phyloP scores from a whole-genome alignment of 495 filamentous ascomycete genomes.

The Polyplosphaeria fusca region DNA sequence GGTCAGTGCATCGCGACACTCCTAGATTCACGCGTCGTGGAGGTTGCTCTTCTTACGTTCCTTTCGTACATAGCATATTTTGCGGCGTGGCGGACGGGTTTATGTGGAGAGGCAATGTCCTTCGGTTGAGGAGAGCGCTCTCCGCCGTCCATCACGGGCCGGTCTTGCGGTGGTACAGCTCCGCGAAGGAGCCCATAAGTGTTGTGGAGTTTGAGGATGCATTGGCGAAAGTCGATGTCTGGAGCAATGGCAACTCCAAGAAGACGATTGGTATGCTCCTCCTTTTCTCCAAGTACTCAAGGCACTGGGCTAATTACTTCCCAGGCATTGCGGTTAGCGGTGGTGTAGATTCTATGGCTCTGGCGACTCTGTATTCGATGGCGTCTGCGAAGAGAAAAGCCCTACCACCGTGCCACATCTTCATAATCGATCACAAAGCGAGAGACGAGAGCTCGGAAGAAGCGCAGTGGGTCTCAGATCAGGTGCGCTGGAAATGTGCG shows the following conservation, averaged over 20 bases:
- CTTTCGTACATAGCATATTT: no score
- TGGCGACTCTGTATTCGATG: conserved; percentile 66
- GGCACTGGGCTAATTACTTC: not conserved
- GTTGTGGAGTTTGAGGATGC: conserved; percentile 21
- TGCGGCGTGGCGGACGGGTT: no score
- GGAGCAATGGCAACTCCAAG: not conserved
- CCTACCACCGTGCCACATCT: conserved; percentile 27
- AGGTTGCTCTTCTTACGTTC: no score
- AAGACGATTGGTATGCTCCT: conserved; percentile 9
- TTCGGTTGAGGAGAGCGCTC: conserved; percentile 18
- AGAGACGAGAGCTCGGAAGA: conserved; percentile 67
- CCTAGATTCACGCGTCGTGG: no score
- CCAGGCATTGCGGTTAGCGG: conserved; percentile 84
- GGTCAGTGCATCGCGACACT: no score
- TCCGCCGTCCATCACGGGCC: conserved; percentile 1
- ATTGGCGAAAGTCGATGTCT: conserved; percentile 7
- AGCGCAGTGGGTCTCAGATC: conserved; percentile 56
- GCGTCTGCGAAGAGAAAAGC: conserved; percentile 8
- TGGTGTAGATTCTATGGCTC: conserved; percentile 93
- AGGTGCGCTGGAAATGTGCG: conserved; percentile 43
- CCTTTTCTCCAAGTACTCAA: no score
- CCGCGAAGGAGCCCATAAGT: conserved; percentile 8
- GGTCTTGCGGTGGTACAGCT: conserved; percentile 10
- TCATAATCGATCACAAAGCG: conserved; percentile 77
- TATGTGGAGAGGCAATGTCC: conserved; percentile 30